Percentiles rank a stretch among this genome's conserved stretches.
phyloP scores from a whole-genome alignment of 1,284 basidiomycete genomes.

The Microbotryum intermedium region DNA sequence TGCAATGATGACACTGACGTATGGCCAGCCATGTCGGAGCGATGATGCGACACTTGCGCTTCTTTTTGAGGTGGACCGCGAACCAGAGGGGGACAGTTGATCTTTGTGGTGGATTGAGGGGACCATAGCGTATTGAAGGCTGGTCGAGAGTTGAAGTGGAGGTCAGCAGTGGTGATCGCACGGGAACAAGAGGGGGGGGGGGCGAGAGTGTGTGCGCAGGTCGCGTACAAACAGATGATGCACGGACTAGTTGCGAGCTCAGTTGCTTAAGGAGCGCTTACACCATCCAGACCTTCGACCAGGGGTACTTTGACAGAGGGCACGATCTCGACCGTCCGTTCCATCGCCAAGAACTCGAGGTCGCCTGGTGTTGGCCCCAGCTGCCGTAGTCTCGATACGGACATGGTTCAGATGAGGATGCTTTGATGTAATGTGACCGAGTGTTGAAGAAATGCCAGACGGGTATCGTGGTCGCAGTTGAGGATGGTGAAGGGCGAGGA shows the following conservation, averaged over 20 bases:
- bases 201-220: not conserved
- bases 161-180: not conserved
- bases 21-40: constrained; percentile 79
- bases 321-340: constrained; percentile 24
- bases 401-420: constrained; percentile 3
- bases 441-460: too few species aligned
- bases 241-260: not conserved
- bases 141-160: not conserved
- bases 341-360: constrained; percentile 25
- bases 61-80: constrained; percentile 81
- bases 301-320: constrained; percentile 20
- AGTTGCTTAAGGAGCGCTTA: not conserved
- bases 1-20: constrained; percentile 49
- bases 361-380: constrained; percentile 20
- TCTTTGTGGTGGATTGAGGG: constrained; percentile 76
- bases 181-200: not conserved
- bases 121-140: constrained; percentile 56
- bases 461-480: too few species aligned
- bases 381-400: constrained; percentile 13
- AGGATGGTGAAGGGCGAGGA: too few species aligned
- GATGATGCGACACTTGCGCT: constrained; percentile 86
- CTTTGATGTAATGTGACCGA: too few species aligned
- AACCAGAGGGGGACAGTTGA: constrained; percentile 86
- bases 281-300: constrained; percentile 22
- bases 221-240: too few species aligned